phyloP scores from a whole-genome alignment of 495 filamentous ascomycete species.

The Amphirosellinia nigrospora region DNA sequence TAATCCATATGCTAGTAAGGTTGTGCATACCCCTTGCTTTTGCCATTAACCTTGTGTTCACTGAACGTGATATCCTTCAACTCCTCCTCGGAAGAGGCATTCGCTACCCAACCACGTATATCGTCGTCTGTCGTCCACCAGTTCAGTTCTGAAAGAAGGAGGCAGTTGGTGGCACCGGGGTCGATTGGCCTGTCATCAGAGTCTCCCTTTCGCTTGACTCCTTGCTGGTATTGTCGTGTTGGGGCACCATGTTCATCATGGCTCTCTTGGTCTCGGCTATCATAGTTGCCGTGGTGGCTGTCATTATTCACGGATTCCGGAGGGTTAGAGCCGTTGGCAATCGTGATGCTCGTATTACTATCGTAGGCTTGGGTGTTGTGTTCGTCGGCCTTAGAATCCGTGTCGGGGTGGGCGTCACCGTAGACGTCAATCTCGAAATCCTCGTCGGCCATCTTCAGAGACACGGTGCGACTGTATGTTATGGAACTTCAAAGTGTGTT shows the following conservation, averaged over 20 bases:
- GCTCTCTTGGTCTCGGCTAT: conserved; percentile 43
- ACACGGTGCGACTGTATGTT: conserved; percentile 36
- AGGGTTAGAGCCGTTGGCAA: conserved; percentile 44
- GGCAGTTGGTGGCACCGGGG: conserved; percentile 78
- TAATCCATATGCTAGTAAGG: not conserved
- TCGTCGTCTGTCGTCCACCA: conserved; percentile 99
- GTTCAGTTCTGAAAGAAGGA: conserved; percentile 85
- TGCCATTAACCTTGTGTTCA: conserved; percentile 98
- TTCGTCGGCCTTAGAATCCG: conserved; percentile 53
- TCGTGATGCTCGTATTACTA: conserved; percentile 47
- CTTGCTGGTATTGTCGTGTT: conserved; percentile 62
- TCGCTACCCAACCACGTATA: conserved; percentile 83
- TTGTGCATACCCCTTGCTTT: conserved; percentile 86
- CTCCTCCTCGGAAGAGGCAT: conserved; percentile 78
- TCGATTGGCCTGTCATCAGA: conserved; percentile 79
- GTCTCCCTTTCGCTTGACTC: conserved; percentile 76
- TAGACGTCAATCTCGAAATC: conserved; percentile 99
- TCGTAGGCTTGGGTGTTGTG: conserved; percentile 44
- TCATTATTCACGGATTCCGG: conserved; percentile 26
- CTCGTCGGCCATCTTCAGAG: conserved; percentile 78
- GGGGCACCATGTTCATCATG: conserved; percentile 48
- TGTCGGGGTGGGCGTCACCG: conserved; percentile 70
- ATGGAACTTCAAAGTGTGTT: conserved; percentile 40
- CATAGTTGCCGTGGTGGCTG: conserved; percentile 46
- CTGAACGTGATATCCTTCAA: conserved; percentile 94